Evolutionary conservation across 2,329 filamentous ascomycete genomes (phyloP), one percentile per base, ranked within the genome.

Genomic region (Fusarium sororula): DNA sequence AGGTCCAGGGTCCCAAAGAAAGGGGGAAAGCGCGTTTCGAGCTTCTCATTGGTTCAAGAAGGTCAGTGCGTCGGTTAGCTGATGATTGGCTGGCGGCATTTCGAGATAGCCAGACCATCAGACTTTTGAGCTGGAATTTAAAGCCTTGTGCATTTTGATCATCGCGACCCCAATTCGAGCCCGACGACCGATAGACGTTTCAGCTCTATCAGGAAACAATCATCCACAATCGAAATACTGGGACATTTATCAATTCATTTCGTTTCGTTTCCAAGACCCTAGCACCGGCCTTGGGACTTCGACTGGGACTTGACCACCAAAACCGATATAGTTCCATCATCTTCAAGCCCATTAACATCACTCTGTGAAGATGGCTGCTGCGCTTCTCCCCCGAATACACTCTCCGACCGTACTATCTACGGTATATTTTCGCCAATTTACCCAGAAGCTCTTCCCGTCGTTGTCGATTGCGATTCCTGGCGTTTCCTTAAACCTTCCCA

Each of bases 381-480:
- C 87, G 54, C 86, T 93, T 72, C 82, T 93, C 65, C 89, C 91
- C 57, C 85, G 87, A 69, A 81, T 90, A 53, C 84, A 86, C 53
- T 80, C 85, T 51, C 79, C 84, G 66, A 81, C 81, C 53, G 79
- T 84, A 59, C 80, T 84, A 67, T 80, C 82, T 30, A 81, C 85
- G 35, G 82, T 87, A 51, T 86, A 84, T 61, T 84, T 84, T 51
- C 83, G 85, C 61, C 85, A 86, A 70, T 80, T 86, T 63, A 82
- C 85, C 41, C 78, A 84, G 72, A 83, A 87, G 58, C 83, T 88
- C 77, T 82, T 91, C 67, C 86, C 87, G 66, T 87, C 86, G 74
- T 81, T 90, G 38, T 84, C 89, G 22, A 84, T 92, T 68, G 85
- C 90, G 12, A 82, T 92, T 44, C 90, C 93, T 30, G 85, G 88